phyloP scores from a whole-genome alignment of 495 filamentous ascomycete species.

The Podospora tetraspora region DNA sequence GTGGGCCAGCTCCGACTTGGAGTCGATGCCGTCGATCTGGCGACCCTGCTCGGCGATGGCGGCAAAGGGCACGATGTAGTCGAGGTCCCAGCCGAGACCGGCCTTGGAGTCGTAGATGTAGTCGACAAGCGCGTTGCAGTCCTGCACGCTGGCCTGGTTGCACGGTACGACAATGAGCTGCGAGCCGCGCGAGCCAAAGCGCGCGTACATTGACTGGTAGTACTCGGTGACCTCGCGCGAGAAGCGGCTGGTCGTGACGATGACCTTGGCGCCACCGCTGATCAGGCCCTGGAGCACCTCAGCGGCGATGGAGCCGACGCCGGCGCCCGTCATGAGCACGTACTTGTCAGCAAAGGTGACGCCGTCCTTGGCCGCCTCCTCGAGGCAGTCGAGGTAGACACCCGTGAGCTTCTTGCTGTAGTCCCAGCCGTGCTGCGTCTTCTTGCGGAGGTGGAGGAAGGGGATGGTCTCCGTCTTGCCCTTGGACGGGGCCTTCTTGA shows the following conservation, averaged over 20 bases:
- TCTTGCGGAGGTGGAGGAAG: slow-evolving; percentile 94
- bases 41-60: slow-evolving; percentile 97
- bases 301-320: slow-evolving; percentile 97
- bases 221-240: slow-evolving; percentile 98
- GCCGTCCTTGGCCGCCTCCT: slow-evolving; percentile 78
- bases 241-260: slow-evolving; percentile 94
- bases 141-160: slow-evolving; percentile 97
- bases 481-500: slow-evolving; percentile 66
- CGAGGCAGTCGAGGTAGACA: slow-evolving; percentile 83
- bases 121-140: slow-evolving; percentile 84
- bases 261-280: slow-evolving; percentile 90
- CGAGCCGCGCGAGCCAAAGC: slow-evolving; percentile 87
- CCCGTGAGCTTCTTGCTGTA: slow-evolving; percentile 98
- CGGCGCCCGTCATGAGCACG: slow-evolving; percentile 96
- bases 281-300: slow-evolving; percentile 95
- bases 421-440: slow-evolving; percentile 92
- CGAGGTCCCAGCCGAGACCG: slow-evolving; percentile 95
- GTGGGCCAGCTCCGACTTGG: slow-evolving; percentile 95
- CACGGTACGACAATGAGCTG: slow-evolving; percentile 97
- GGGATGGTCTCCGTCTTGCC: slow-evolving; percentile 96
- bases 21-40: slow-evolving; percentile 96
- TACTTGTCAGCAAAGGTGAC: slow-evolving; percentile 93
- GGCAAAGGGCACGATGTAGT: slow-evolving; percentile 93
- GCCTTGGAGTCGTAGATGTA: slow-evolving; percentile 98
- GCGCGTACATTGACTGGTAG: slow-evolving; percentile 97